Conservation (phyloP, 345 rosid species). For the Xanthoceras sorbifolium region DNA sequence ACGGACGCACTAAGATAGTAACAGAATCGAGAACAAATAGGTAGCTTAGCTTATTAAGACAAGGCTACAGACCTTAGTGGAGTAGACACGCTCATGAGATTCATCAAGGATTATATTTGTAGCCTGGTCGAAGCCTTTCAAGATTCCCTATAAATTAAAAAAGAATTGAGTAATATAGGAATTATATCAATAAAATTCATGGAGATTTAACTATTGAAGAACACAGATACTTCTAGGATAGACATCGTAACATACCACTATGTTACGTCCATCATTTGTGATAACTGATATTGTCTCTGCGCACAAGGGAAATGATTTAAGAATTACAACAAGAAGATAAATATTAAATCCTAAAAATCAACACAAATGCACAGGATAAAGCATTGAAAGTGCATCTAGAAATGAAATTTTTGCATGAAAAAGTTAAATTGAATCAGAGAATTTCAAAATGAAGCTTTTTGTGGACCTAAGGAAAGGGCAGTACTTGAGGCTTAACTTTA, state of each 20-base stretch:
- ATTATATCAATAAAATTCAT: not conserved
- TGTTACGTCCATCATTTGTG: slow-evolving; percentile 91
- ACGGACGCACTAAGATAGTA: not conserved
- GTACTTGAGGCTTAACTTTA: not conserved
- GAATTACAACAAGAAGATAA: not conserved
- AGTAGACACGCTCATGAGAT: slow-evolving; percentile 88
- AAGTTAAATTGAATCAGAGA: not conserved
- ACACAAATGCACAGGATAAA: not conserved
- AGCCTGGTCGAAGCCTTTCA: slow-evolving; percentile 92
- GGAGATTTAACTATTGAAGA: slow-evolving; percentile 4
- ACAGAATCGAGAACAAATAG: not conserved
- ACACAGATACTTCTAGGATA: not conserved
- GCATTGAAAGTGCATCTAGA: not conserved
- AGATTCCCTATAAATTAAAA: slow-evolving; percentile 47
- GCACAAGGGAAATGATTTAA: slow-evolving; percentile 14
- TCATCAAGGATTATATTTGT: slow-evolving; percentile 89
- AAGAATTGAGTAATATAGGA: not conserved
- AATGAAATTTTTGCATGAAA: not conserved
- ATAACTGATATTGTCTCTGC: slow-evolving; percentile 77
- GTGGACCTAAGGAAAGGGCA: not conserved
- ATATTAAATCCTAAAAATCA: not conserved
- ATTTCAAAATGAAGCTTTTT: not conserved
- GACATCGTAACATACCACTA: slow-evolving; percentile 56
- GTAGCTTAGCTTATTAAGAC: not conserved
- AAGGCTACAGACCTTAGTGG: slow-evolving; percentile 62